These are phyloP conservation scores for Boletellus ananiceps DNA, from an alignment of 768 basidiomycete species.

Conservation along the genomic window DNA sequence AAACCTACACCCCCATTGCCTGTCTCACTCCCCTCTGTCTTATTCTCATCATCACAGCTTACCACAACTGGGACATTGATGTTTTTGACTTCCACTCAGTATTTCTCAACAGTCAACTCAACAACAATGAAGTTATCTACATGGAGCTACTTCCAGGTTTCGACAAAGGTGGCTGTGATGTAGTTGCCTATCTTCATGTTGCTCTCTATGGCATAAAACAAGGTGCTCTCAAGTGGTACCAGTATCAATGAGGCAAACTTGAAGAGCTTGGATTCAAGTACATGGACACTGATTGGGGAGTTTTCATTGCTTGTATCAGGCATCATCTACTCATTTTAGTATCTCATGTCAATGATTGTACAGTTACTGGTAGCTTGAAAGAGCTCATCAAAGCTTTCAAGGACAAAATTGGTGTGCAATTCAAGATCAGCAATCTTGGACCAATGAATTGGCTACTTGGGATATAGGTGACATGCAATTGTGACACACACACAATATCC, in stretches of 20 bases:
- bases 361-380: too few species aligned
- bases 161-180: not conserved
- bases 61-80: constrained; percentile 8
- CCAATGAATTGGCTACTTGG: too few species aligned
- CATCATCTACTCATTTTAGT: too few species aligned
- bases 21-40: constrained; percentile 9
- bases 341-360: too few species aligned
- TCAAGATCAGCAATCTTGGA: too few species aligned
- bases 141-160: constrained; percentile 7
- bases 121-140: constrained; percentile 4
- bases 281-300: not conserved
- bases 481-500: too few species aligned
- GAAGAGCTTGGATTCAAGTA: not conserved
- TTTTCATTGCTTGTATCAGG: too few species aligned
- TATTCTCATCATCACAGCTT: constrained; percentile 7
- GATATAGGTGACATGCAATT: too few species aligned
- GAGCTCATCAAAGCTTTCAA: too few species aligned
- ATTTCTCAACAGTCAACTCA: constrained; percentile 8
- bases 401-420: too few species aligned
- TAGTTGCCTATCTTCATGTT: constrained; percentile 8
- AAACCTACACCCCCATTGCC: not conserved
- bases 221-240: constrained; percentile 7
- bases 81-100: constrained; percentile 10
- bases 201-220: constrained; percentile 10
- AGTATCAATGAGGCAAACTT: not conserved